These are phyloP conservation scores for Sphaerostilbella broomeana DNA, from an alignment of 2,329 filamentous ascomycete genomes.

Conservation along the genomic window DNA sequence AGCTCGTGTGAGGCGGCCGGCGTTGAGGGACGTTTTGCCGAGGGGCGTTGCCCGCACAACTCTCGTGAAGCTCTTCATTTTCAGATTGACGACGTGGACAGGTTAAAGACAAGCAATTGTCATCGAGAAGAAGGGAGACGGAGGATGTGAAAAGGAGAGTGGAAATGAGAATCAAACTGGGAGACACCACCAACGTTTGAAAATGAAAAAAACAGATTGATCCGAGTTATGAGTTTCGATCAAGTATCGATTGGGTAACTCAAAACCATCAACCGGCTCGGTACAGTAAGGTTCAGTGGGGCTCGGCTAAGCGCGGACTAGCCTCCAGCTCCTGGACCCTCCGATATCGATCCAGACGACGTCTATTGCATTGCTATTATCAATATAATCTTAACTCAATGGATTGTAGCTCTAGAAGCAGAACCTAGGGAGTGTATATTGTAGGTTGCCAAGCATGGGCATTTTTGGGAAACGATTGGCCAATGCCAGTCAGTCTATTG, in stretches of 20 bases:
- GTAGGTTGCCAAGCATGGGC: too few relatives aligned
- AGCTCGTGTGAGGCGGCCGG: conserved; percentile 11
- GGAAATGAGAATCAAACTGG: conserved; percentile 1
- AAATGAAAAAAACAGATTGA: conserved; percentile 1
- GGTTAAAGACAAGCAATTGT: too few relatives aligned
- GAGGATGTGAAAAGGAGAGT: conserved; percentile 7
- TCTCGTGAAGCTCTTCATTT: conserved; percentile 28
- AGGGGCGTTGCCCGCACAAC: conserved; percentile 26
- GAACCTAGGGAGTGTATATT: conserved; percentile 5
- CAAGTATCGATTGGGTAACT: conserved; percentile 13
- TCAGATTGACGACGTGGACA: conserved; percentile 18
- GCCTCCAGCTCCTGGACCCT: conserved; percentile 6
- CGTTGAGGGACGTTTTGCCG: conserved; percentile 19
- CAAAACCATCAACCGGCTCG: too few relatives aligned
- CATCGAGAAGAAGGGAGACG: conserved; percentile 7
- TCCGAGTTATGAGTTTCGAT: conserved; percentile 2
- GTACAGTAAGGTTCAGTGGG: conserved; percentile 17
- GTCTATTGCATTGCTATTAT: too few relatives aligned
- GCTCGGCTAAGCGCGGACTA: conserved; percentile 21
- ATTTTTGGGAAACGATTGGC: too few relatives aligned
- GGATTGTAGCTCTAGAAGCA: too few relatives aligned
- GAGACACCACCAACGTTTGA: conserved; percentile 1
- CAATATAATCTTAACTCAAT: background rate
- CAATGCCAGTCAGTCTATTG: too few relatives aligned
- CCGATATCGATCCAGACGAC: conserved; percentile 23